Conservation (phyloP, 441 rosid genomes). For the Erysimum cheiri region DNA sequence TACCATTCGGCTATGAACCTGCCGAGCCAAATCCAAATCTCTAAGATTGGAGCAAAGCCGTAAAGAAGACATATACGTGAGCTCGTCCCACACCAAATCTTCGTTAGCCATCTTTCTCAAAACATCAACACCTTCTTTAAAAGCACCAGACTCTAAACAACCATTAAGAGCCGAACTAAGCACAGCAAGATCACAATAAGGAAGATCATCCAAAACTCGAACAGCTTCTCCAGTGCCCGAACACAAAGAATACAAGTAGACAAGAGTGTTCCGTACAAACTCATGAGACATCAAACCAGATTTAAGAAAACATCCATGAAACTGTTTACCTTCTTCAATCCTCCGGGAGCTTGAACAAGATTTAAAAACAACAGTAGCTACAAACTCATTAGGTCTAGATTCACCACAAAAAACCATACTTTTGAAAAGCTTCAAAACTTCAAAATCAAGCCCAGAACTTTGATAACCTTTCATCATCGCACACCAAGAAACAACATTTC, state of each 20-base stretch:
- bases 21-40: constrained; percentile 61
- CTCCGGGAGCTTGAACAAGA: constrained; percentile 58
- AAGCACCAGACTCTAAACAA: constrained; percentile 54
- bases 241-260: constrained; percentile 59
- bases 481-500: constrained; percentile 70
- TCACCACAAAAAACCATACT: constrained; percentile 49
- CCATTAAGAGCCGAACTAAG: constrained; percentile 71
- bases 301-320: constrained; percentile 65
- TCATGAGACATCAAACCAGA: constrained; percentile 62
- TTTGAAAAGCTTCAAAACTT: constrained; percentile 68
- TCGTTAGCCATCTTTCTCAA: constrained; percentile 53
- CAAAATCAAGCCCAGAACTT: constrained; percentile 49
- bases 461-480: constrained; percentile 76
- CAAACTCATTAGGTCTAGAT: constrained; percentile 64
- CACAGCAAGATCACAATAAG: constrained; percentile 51
- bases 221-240: constrained; percentile 53
- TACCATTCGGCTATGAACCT: constrained; percentile 61
- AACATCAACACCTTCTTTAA: constrained; percentile 55
- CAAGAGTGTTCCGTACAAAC: constrained; percentile 64
- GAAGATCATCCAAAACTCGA: constrained; percentile 50
- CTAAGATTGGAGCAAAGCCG: constrained; percentile 61
- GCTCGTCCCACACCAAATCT: constrained; percentile 55
- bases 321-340: constrained; percentile 63
- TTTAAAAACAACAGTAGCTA: constrained; percentile 57
- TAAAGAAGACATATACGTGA: constrained; percentile 58